Conservation (phyloP, 345 rosid species). For the Murraya paniculata region DNA sequence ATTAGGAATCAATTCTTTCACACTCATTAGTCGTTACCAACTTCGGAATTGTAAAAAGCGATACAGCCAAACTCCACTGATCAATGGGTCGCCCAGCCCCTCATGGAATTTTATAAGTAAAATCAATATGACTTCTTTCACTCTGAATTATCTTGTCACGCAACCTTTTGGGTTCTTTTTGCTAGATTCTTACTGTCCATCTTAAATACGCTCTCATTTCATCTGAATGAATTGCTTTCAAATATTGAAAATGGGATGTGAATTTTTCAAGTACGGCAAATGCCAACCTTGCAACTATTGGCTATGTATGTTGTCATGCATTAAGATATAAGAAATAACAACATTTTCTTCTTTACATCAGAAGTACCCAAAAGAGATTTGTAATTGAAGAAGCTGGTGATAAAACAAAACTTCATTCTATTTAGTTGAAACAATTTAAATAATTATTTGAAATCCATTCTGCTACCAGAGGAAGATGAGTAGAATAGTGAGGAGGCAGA, state of each 20-base stretch:
- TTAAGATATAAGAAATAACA: constrained; percentile 22
- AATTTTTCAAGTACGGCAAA: constrained; percentile 4
- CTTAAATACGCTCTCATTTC: constrained; percentile 10
- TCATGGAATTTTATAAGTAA: neutral
- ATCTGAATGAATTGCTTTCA: neutral
- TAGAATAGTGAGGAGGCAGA: constrained; percentile 82
- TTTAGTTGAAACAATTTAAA: constrained; percentile 7
- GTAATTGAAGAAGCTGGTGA: constrained; percentile 16
- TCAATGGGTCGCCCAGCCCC: constrained; percentile 12
- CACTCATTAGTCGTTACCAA: constrained; percentile 12
- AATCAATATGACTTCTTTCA: constrained; percentile 14
- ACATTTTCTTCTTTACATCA: constrained; percentile 31
- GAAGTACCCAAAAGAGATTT: constrained; percentile 3
- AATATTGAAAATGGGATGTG: neutral
- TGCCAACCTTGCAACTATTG: constrained; percentile 11
- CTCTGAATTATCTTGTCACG: constrained; percentile 3
- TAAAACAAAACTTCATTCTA: constrained; percentile 22
- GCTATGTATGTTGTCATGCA: constrained; percentile 12
- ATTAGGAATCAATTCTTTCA: constrained; percentile 34
- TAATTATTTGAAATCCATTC: constrained; percentile 33
- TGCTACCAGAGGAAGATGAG: constrained; percentile 47
- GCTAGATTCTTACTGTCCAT: constrained; percentile 11
- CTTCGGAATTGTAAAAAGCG: constrained; percentile 17
- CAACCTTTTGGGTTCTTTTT: constrained; percentile 21
- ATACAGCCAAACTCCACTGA: neutral